phyloP scores from a whole-genome alignment of 441 rosid genomes.

The Gossypium schwendimanii region DNA sequence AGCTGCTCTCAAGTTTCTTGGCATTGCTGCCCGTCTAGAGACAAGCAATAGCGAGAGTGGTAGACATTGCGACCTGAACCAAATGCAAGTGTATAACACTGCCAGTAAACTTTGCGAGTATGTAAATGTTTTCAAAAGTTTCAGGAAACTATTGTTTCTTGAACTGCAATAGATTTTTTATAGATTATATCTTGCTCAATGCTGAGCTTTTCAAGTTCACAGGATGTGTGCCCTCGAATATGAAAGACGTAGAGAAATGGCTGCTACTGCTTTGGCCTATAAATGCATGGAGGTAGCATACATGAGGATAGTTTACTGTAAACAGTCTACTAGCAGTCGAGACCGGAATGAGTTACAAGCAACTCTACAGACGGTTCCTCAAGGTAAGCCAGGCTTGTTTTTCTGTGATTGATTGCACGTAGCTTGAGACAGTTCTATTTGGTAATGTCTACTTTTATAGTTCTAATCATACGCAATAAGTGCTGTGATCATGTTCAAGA shows the following conservation, averaged over 20 bases:
- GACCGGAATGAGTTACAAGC: constrained; percentile 58
- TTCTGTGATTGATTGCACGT: background rate
- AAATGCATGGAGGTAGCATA: constrained; percentile 87
- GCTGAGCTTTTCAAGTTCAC: constrained; percentile 20
- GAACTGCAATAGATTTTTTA: background rate
- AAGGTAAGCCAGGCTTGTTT: constrained; percentile 41
- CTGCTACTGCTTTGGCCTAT: constrained; percentile 79
- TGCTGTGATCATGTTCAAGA: background rate
- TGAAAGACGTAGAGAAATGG: constrained; percentile 59
- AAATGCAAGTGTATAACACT: constrained; percentile 45
- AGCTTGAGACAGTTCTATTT: background rate
- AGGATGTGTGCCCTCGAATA: constrained; percentile 69
- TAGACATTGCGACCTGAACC: constrained; percentile 40
- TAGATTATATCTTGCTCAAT: constrained; percentile 1
- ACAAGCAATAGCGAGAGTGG: constrained; percentile 34
- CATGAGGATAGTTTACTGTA: constrained; percentile 56
- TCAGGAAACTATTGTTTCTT: background rate
- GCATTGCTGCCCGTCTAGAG: constrained; percentile 64
- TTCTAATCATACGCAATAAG: background rate
- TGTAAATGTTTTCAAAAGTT: constrained; percentile 29
- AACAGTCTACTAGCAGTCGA: constrained; percentile 31
- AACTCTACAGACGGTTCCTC: constrained; percentile 37
- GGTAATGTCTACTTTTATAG: background rate
- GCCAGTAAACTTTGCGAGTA: constrained; percentile 66
- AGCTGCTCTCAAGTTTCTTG: constrained; percentile 62